Evolutionary conservation across 257 asterid species (phyloP).

Genomic region (Dorcoceras hygrometricum): DNA sequence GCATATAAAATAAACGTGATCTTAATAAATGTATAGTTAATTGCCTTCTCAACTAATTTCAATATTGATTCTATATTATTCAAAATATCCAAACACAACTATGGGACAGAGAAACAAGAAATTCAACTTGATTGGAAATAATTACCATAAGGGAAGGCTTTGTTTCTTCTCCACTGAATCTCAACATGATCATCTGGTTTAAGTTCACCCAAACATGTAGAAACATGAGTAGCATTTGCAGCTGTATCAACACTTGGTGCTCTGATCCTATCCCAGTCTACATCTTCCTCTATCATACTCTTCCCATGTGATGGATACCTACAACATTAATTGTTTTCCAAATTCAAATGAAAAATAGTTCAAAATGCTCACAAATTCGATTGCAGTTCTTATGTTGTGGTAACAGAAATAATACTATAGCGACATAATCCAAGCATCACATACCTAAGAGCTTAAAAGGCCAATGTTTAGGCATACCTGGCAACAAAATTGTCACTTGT

Average conservation of each 20-base stretch:
- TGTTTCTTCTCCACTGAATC: slow-evolving; percentile 86
- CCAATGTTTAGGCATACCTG: slow-evolving; percentile 41
- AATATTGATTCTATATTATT: not conserved
- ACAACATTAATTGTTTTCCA: slow-evolving; percentile 20
- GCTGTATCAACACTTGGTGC: slow-evolving; percentile 60
- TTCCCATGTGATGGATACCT: slow-evolving; percentile 72
- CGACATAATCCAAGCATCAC: not conserved
- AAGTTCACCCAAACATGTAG: slow-evolving; percentile 63
- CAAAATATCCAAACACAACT: not conserved
- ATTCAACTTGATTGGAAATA: not conserved
- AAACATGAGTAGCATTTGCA: slow-evolving; percentile 55
- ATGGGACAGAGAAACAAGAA: not conserved
- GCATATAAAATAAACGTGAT: not conserved
- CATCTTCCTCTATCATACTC: slow-evolving; percentile 62
- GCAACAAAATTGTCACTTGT: slow-evolving; percentile 69
- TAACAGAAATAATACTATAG: too few relatives aligned
- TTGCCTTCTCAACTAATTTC: not conserved
- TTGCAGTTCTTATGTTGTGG: not conserved
- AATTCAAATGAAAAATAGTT: not conserved
- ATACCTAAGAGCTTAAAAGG: not conserved
- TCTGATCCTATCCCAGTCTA: slow-evolving; percentile 75
- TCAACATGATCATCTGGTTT: slow-evolving; percentile 88
- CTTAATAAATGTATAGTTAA: too few relatives aligned
- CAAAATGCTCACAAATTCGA: not conserved
- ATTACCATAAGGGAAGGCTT: slow-evolving; percentile 77